These are phyloP conservation scores for Cryptosporidium ubiquitum DNA, from an alignment of 169 alveolate genomes.

Conservation along the genomic window DNA sequence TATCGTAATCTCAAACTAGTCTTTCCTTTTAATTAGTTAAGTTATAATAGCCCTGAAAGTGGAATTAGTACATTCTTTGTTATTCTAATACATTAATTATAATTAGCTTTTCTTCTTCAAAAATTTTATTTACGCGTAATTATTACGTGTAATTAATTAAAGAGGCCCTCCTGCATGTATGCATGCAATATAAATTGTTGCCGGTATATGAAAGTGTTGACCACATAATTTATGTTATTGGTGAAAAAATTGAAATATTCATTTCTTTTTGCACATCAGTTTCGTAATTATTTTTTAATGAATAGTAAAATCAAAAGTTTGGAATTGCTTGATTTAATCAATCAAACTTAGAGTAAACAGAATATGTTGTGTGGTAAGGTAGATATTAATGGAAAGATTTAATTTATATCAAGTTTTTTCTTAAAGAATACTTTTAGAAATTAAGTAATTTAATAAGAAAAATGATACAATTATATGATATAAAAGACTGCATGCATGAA, in stretches of 20 bases:
- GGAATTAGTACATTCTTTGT: background rate
- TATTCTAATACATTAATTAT: background rate
- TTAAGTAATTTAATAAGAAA: background rate
- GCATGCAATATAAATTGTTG: background rate
- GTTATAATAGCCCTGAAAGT: background rate
- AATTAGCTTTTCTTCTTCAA: background rate
- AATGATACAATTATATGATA: too few relatives aligned
- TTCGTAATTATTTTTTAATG: too few relatives aligned
- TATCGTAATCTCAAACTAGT: constrained; percentile 34
- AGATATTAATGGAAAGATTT: too few relatives aligned
- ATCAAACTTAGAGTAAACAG: too few relatives aligned
- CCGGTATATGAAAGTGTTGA: background rate
- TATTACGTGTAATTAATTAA: background rate
- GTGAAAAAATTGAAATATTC: background rate
- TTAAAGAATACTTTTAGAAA: background rate
- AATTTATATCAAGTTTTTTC: background rate
- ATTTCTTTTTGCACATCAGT: too few relatives aligned
- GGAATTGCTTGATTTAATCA: background rate
- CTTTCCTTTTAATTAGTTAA: background rate
- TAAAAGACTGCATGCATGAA: background rate
- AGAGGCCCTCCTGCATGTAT: background rate
- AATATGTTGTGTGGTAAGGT: too few relatives aligned
- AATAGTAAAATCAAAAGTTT: too few relatives aligned
- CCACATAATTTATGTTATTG: background rate
- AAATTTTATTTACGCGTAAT: background rate